Evolutionary conservation across 2,329 filamentous ascomycete genomes (phyloP).

Genomic region (Diaporthe destruens): DNA sequence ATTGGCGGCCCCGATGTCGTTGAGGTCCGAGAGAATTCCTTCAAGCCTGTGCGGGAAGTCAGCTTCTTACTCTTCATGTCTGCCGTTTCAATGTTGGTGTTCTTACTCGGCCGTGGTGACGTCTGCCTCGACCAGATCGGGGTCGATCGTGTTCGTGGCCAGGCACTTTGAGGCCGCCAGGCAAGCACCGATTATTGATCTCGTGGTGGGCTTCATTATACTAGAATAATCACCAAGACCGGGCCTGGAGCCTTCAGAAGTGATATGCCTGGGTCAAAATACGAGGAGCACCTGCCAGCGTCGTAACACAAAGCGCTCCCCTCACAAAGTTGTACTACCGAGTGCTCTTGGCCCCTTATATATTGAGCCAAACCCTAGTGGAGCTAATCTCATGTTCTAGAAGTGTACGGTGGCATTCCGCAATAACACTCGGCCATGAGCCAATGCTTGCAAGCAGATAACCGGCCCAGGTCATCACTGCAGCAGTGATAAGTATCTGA

Average conservation of each 20-base stretch:
- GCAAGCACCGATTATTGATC: background rate
- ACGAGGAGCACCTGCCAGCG: slow-evolving; percentile 6
- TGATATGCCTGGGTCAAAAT: background rate
- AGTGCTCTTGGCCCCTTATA: slow-evolving; percentile 1
- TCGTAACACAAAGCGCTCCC: background rate
- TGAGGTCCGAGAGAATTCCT: slow-evolving; percentile 57
- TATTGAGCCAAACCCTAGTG: background rate
- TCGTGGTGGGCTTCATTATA: slow-evolving; percentile 19
- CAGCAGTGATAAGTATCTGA: background rate
- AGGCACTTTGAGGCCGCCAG: slow-evolving; percentile 9
- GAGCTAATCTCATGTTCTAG: background rate
- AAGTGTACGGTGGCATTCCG: slow-evolving; percentile 4
- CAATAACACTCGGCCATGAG: slow-evolving; percentile 11
- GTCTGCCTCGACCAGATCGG: slow-evolving; percentile 56
- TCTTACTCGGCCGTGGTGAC: slow-evolving; percentile 55
- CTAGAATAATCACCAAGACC: background rate
- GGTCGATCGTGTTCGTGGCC: slow-evolving; percentile 53
- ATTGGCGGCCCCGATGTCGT: slow-evolving; percentile 66
- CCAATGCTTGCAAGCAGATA: slow-evolving; percentile 27
- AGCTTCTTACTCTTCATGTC: background rate
- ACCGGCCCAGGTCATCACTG: background rate
- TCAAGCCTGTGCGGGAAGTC: slow-evolving; percentile 56
- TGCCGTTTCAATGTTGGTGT: background rate
- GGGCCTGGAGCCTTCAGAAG: background rate
- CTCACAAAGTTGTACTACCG: background rate